Base-by-base conservation (phyloP, 306 rosid species). In the Glycine soja region DNA sequence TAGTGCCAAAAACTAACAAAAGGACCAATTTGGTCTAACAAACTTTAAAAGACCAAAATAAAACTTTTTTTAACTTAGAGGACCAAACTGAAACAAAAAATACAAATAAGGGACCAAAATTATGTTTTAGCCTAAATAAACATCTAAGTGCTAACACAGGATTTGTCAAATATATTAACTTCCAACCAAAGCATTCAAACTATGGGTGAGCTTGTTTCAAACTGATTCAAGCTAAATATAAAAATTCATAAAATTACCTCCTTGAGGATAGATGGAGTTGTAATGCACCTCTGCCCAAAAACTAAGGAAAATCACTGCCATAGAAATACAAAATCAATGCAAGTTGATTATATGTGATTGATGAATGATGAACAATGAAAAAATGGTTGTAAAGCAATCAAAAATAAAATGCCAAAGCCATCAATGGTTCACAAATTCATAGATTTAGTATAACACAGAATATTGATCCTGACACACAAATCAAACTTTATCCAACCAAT, bases 261-360 rank as follows among this genome's bases (percentile, higher is more conserved):
- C 94, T 86, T 83, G 93, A 81, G 95, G 92, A 82, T 88, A 86
- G 77, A 93, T 90, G 69, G 98, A 94, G 88, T 92, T 94, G 92
- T 94, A 94, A 86, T 94, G 98, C 83, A 94, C 97, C 82, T 94
- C 97, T 32, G 99, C 99, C 99, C 97, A 95, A 89, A 95, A 92
- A 80, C 99, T 93, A 85, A 95, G 82, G 84, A 83, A 88, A 85
- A 95, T 89, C 75, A 85, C 97, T 94, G 95, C 92, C 76, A 73
- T 61, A 85, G 45, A 52, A 30, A 65, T 10, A 48, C 19, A 58
- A 18, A 54, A 58, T 18, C 46, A 42, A 42, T 42, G 65, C 54
- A 8, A n/a, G 61, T 70, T 45, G 14, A 34, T 71, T 80, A 64
- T 24, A 48, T 30, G 79, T 65, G 48, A 40, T n/a, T 42, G 72